A percentile compares a stretch with the other conserved stretches of the same genome.
These are phyloP conservation scores for Pyrenochaeta sp. DNA, from an alignment of 2,329 filamentous ascomycete species.

Conservation along the genomic window DNA sequence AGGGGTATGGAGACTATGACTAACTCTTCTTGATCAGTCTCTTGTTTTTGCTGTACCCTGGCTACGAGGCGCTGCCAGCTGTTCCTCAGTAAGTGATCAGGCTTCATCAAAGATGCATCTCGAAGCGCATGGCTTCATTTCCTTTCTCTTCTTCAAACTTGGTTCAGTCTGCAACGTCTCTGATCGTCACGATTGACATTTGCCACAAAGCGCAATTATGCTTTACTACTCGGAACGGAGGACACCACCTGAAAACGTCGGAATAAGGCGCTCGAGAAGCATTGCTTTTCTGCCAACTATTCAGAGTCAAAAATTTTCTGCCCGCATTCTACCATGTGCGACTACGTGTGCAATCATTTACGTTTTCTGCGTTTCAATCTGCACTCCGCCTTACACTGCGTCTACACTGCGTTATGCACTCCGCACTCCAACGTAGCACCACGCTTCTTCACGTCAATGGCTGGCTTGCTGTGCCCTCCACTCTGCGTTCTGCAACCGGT, in stretches of 20 bases:
- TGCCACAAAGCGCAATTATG: neutral
- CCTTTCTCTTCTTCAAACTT: neutral
- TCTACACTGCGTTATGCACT: constrained; percentile 21
- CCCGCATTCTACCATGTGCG: neutral
- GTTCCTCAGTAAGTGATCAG: neutral
- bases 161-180: neutral
- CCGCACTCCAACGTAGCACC: constrained; percentile 17
- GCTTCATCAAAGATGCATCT: neutral
- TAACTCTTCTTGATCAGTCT: neutral
- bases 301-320: neutral
- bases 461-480: neutral
- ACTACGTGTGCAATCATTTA: constrained; percentile 5
- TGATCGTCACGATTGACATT: neutral
- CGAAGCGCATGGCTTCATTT: neutral
- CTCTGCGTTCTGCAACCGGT: constrained; percentile 10
- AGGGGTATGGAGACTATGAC: neutral
- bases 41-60: neutral
- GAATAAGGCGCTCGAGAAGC: neutral
- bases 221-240: neutral
- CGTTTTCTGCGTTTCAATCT: constrained; percentile 2
- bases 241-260: neutral
- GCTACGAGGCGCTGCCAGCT: neutral
- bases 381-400: constrained; percentile 20
- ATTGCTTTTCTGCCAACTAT: neutral
- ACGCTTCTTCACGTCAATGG: constrained; percentile 15